Conservation (phyloP, 1,284 basidiomycete species). For the Coriolopsis trogii region DNA sequence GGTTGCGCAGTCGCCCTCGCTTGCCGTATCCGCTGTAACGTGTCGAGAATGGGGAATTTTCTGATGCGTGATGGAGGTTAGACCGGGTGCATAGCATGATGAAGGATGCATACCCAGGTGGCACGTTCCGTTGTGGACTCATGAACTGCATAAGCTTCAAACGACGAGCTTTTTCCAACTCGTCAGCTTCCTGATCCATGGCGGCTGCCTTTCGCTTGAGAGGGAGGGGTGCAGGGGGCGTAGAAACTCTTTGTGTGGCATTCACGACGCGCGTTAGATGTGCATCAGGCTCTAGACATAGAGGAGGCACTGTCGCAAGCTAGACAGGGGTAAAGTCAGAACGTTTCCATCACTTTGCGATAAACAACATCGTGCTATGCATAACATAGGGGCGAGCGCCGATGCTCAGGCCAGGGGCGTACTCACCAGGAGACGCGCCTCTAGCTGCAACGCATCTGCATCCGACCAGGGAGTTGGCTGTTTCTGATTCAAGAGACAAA, state of each 20-base stretch:
- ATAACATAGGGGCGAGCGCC: no score
- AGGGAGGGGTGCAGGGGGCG: slow-evolving; percentile 66
- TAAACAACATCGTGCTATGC: no score
- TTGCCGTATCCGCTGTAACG: slow-evolving; percentile 12
- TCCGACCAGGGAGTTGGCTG: slow-evolving; percentile 64
- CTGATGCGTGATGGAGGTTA: not conserved
- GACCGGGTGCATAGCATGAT: not conserved
- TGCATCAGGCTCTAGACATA: slow-evolving; percentile 77
- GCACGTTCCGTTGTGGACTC: slow-evolving; percentile 58
- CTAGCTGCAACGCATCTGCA: slow-evolving; percentile 66
- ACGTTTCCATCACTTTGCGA: no score
- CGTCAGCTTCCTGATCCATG: slow-evolving; percentile 70
- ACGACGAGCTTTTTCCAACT: slow-evolving; percentile 67
- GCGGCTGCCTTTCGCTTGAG: slow-evolving; percentile 75
- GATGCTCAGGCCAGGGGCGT: no score
- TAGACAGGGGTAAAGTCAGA: slow-evolving; percentile 33
- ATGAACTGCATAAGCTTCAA: slow-evolving; percentile 77
- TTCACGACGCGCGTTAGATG: slow-evolving; percentile 75
- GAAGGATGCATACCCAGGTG: slow-evolving; percentile 45
- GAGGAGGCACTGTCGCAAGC: slow-evolving; percentile 70
- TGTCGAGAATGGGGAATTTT: slow-evolving; percentile 24
- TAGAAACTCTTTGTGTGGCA: slow-evolving; percentile 66
- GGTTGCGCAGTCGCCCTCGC: slow-evolving; percentile 10
- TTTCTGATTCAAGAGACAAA: slow-evolving; percentile 67
- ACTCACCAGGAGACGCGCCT: slow-evolving; percentile 71